Evolutionary conservation across 2,329 filamentous ascomycete genomes (phyloP).

Genomic region (Phaeosphaeria sp.): DNA sequence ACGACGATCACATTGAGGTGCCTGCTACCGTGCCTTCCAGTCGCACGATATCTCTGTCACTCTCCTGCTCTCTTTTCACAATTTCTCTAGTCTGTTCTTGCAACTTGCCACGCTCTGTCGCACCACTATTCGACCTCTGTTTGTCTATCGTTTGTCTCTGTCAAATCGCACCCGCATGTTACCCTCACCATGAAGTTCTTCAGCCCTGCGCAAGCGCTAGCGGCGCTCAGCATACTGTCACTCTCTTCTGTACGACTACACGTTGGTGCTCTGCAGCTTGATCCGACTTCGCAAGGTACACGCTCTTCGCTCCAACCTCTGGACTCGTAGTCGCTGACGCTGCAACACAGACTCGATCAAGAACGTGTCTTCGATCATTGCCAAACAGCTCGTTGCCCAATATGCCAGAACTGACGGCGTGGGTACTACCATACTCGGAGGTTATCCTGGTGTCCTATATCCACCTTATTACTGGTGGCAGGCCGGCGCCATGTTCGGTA

Average conservation of each 20-base stretch:
- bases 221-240: slow-evolving; percentile 31
- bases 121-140: slow-evolving; percentile 5
- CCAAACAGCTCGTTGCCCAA: slow-evolving; percentile 58
- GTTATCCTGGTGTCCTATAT: slow-evolving; percentile 53
- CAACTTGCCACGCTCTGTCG: slow-evolving; percentile 2
- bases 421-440: slow-evolving; percentile 46
- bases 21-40: not conserved
- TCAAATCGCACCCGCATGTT: slow-evolving; percentile 21
- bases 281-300: slow-evolving; percentile 31
- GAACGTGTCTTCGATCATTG: slow-evolving; percentile 52
- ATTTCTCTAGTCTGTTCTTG: slow-evolving; percentile 3
- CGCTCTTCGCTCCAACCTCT: not conserved
- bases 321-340: slow-evolving; percentile 4
- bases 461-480: slow-evolving; percentile 71
- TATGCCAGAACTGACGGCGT: slow-evolving; percentile 60
- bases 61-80: not conserved
- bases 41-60: not conserved
- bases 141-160: slow-evolving; percentile 5
- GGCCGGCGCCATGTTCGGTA: slow-evolving; percentile 72
- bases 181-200: slow-evolving; percentile 31
- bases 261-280: slow-evolving; percentile 29
- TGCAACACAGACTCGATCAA: slow-evolving; percentile 53
- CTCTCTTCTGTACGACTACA: slow-evolving; percentile 23
- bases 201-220: slow-evolving; percentile 33
- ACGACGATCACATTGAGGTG: not conserved